phyloP scores from a whole-genome alignment of 2,329 filamentous ascomycete genomes.

The Furcasterigmium sp. region DNA sequence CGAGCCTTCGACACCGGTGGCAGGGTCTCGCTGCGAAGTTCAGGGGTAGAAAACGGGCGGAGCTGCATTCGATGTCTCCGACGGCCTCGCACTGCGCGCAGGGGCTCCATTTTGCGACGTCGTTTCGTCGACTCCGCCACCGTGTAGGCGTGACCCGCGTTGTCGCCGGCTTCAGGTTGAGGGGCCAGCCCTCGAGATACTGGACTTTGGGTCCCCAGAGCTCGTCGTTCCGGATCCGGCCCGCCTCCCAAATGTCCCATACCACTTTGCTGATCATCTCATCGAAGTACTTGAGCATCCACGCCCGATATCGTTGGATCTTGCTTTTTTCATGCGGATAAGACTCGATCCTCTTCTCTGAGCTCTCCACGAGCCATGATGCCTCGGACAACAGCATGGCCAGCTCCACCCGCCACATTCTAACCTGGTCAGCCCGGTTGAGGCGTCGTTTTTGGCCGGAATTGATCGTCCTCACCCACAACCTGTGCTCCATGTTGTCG shows the following conservation, averaged over 20 bases:
- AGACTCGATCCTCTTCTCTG: too few relatives aligned
- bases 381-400: too few relatives aligned
- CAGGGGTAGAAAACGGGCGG: neutral
- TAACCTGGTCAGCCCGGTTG: too few relatives aligned
- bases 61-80: neutral
- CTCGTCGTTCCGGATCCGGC: neutral
- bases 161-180: neutral
- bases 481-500: too few relatives aligned
- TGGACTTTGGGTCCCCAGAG: neutral
- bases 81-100: constrained; percentile 1
- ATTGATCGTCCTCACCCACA: too few relatives aligned
- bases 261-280: neutral
- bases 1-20: neutral
- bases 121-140: neutral
- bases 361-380: too few relatives aligned
- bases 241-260: neutral
- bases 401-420: too few relatives aligned
- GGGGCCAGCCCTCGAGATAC: neutral
- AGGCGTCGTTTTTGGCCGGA: too few relatives aligned
- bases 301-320: neutral
- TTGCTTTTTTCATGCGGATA: too few relatives aligned
- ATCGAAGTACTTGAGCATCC: neutral
- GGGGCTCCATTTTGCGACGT: neutral
- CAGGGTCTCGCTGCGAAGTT: neutral
- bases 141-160: neutral